These are phyloP conservation scores for Hypholoma fasciculare DNA, from an alignment of 768 basidiomycete species.

Conservation along the genomic window DNA sequence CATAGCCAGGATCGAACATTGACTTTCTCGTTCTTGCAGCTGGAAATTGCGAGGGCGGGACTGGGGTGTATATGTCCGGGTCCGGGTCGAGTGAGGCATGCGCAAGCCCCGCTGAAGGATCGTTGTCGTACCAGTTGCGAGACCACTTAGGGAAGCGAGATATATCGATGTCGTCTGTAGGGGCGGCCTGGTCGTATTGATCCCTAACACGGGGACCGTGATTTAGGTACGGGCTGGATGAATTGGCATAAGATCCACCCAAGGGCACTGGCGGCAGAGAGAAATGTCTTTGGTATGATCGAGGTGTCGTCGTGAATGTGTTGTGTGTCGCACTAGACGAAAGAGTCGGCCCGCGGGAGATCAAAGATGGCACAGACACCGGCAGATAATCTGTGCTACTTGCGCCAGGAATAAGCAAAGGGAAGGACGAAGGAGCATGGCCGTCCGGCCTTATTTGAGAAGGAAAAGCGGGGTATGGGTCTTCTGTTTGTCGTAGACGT, in stretches of 20 bases:
- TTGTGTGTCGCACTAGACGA: conserved; percentile 34
- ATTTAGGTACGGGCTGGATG: conserved; percentile 21
- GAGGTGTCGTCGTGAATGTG: conserved; percentile 18
- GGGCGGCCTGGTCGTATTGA: conserved; percentile 22
- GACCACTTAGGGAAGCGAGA: conserved; percentile 67
- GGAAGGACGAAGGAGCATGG: conserved; percentile 29
- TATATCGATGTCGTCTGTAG: conserved; percentile 51
- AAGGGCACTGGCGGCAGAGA: conserved; percentile 46
- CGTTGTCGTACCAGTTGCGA: conserved; percentile 54
- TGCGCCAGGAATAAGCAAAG: conserved; percentile 19
- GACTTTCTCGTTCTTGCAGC: conserved; percentile 19
- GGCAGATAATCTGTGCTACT: conserved; percentile 26
- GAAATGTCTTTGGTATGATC: conserved; percentile 39
- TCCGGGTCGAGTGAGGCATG: conserved; percentile 16
- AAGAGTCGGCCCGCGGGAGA: conserved; percentile 42
- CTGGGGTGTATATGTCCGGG: conserved; percentile 23
- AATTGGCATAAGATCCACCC: conserved; percentile 21
- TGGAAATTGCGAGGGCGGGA: conserved; percentile 27
- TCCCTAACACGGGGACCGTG: conserved; percentile 19
- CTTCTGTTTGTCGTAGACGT: conserved; percentile 32
- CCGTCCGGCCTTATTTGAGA: conserved; percentile 22
- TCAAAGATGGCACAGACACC: conserved; percentile 29
- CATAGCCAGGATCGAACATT: conserved; percentile 36
- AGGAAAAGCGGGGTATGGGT: conserved; percentile 33
- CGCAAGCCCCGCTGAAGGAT: conserved; percentile 10